A percentile compares a stretch with the other conserved stretches of the same genome.
Evolutionary conservation across 345 rosid species (phyloP).

Genomic region (Ricinus communis): DNA sequence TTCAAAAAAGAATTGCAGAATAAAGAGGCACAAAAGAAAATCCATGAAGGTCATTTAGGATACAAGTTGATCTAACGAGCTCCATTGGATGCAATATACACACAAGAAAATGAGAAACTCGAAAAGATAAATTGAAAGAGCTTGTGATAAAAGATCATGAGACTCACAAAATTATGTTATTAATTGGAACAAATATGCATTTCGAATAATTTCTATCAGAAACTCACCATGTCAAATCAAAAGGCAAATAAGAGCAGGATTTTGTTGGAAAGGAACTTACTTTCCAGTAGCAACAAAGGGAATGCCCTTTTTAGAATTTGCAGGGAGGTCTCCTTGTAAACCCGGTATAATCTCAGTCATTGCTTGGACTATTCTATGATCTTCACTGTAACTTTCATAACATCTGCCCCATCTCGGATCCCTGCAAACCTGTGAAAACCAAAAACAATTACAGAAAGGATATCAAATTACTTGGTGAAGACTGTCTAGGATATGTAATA

Average conservation of each 20-base stretch:
- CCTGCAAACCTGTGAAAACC: constrained; percentile 37
- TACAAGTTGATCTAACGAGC: background rate
- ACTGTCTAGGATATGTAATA: background rate
- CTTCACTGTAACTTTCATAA: constrained; percentile 47
- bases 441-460: background rate
- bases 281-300: constrained; percentile 35
- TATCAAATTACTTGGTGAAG: background rate
- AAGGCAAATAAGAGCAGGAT: too few relatives aligned
- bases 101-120: too few relatives aligned
- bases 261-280: too few relatives aligned
- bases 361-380: constrained; percentile 29
- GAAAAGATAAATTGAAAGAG: background rate
- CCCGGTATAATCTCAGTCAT: constrained; percentile 38
- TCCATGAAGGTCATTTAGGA: too few relatives aligned
- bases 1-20: too few relatives aligned
- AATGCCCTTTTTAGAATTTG: constrained; percentile 22
- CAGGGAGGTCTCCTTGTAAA: constrained; percentile 34
- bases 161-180: too few relatives aligned
- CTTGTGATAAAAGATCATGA: too few relatives aligned
- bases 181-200: too few relatives aligned
- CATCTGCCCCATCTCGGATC: constrained; percentile 53
- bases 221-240: too few relatives aligned
- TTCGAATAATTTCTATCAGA: too few relatives aligned
- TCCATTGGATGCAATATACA: too few relatives aligned
- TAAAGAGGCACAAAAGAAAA: too few relatives aligned